Evolutionary conservation across 192 early-diverging fungal species (phyloP).

Genomic region (Coemansia sp.): DNA sequence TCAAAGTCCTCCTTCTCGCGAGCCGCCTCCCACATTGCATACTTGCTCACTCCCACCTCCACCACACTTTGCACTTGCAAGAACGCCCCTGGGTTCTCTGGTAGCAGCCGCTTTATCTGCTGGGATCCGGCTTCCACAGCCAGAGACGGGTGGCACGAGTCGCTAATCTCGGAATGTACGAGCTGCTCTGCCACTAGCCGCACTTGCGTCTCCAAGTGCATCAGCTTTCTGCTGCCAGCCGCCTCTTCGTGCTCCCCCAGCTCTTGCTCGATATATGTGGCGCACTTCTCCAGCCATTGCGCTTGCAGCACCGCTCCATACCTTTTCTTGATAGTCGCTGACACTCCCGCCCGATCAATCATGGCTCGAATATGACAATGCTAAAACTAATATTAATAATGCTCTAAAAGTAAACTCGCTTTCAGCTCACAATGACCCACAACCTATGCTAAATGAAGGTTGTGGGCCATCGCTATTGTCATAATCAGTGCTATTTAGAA

Average conservation of each 20-base stretch:
- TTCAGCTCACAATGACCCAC: not conserved
- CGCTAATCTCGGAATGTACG: conserved; percentile 44
- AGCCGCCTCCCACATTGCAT: conserved; percentile 51
- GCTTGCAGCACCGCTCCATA: conserved; percentile 27
- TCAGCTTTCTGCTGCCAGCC: not conserved
- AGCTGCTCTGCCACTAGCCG: conserved; percentile 49
- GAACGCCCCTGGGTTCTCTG: conserved; percentile 23
- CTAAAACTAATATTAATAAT: not conserved
- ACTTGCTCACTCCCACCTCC: conserved; percentile 51
- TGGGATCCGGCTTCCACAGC: not conserved
- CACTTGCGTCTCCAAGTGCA: conserved; percentile 36
- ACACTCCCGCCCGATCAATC: conserved; percentile 36
- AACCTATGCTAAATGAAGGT: not conserved
- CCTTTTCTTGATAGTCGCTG: conserved; percentile 19
- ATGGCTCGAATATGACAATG: conserved; percentile 6
- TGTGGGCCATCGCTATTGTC: not conserved
- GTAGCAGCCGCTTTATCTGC: conserved; percentile 11
- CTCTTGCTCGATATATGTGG: conserved; percentile 33
- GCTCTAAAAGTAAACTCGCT: not conserved
- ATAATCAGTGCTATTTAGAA: not conserved
- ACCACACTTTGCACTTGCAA: conserved; percentile 50
- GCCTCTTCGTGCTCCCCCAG: not conserved
- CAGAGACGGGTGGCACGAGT: conserved; percentile 36
- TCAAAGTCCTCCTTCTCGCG: conserved; percentile 52
- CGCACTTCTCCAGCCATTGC: conserved; percentile 46